A percentile compares a stretch with the other conserved stretches of the same genome.
Conservation (phyloP, 192 early-diverging fungal species). For the Coemansia reversa region DNA sequence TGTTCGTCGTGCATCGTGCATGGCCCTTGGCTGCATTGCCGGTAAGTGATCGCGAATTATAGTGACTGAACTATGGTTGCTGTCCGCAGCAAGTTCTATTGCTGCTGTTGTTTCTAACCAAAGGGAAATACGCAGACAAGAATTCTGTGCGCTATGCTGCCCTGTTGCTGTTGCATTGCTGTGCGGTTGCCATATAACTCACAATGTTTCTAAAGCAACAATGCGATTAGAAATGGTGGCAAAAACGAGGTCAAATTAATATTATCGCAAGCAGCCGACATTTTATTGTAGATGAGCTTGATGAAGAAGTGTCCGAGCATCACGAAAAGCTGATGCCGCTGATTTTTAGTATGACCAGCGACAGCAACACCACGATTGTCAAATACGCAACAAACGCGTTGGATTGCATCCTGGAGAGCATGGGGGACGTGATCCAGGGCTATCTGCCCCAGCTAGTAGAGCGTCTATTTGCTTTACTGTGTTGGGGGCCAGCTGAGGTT, state of each 20-base stretch:
- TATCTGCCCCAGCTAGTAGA: constrained; percentile 84
- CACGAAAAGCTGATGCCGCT: constrained; percentile 83
- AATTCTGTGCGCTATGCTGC: no score
- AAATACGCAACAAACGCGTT: constrained; percentile 81
- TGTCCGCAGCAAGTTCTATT: not conserved
- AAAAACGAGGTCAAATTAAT: not conserved
- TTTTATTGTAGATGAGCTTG: constrained; percentile 65
- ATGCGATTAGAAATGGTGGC: not conserved
- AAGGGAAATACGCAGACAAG: no score
- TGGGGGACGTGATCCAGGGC: constrained; percentile 74
- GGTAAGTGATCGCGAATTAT: constrained; percentile 34
- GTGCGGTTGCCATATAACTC: not conserved
- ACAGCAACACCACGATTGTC: constrained; percentile 69
- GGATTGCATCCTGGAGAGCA: constrained; percentile 85
- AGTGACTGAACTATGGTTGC: not conserved
- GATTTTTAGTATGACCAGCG: constrained; percentile 81
- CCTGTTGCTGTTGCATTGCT: not conserved
- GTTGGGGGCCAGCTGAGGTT: constrained; percentile 65
- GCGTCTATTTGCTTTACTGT: constrained; percentile 73
- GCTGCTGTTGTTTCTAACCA: not conserved
- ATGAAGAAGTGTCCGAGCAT: constrained; percentile 72
- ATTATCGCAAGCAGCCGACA: constrained; percentile 1
- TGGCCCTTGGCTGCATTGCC: constrained; percentile 78
- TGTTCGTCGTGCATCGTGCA: constrained; percentile 84
- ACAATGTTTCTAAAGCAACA: not conserved